These are phyloP conservation scores for Mycena sanguinolenta DNA, from an alignment of 768 basidiomycete species.

Conservation along the genomic window DNA sequence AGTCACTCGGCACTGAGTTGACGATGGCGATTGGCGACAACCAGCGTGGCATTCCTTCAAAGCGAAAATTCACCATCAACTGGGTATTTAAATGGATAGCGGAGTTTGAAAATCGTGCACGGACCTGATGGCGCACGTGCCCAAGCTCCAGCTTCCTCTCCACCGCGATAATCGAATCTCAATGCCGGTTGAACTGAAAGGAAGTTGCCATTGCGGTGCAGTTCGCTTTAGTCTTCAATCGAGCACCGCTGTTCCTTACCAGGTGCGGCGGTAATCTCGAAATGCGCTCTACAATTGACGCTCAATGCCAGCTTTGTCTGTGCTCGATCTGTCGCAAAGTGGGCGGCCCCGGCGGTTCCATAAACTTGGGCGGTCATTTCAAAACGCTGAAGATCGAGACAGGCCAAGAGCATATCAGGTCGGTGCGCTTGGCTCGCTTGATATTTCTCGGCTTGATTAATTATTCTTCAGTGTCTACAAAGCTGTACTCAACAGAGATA, in stretches of 20 bases:
- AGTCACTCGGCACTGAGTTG: constrained; percentile 64
- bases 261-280: constrained; percentile 51
- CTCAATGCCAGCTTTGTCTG: constrained; percentile 60
- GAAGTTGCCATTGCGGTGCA: constrained; percentile 68
- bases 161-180: not conserved
- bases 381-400: constrained; percentile 63
- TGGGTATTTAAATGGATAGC: not conserved
- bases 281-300: not conserved
- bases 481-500: constrained; percentile 72
- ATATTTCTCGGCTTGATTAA: not conserved
- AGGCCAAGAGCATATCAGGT: not conserved
- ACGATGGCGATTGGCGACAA: constrained; percentile 54
- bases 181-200: constrained; percentile 72
- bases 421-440: not conserved
- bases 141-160: not conserved
- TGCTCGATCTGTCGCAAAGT: constrained; percentile 83
- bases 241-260: constrained; percentile 75
- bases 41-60: constrained; percentile 65
- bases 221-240: constrained; percentile 62
- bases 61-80: constrained; percentile 26
- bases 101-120: constrained; percentile 21
- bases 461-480: constrained; percentile 64
- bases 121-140: constrained; percentile 17
- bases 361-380: constrained; percentile 72
- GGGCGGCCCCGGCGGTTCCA: constrained; percentile 72